Evolutionary conservation across 495 filamentous ascomycete genomes (phyloP).

Genomic region (Xylaria palmicola): DNA sequence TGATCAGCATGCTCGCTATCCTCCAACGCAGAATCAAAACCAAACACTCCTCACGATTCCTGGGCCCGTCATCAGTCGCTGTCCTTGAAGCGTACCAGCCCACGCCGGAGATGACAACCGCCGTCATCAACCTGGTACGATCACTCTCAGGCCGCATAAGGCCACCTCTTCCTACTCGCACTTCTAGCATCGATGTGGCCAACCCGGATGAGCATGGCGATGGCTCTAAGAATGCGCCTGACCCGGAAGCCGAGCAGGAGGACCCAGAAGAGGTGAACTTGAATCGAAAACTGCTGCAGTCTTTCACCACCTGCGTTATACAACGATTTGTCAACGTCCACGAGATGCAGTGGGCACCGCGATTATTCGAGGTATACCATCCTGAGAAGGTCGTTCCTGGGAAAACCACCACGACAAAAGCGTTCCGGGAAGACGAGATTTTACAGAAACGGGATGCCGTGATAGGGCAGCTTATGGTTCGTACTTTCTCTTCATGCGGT

Average conservation of each 20-base stretch:
- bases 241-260: constrained; percentile 72
- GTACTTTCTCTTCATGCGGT: constrained; percentile 24
- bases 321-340: constrained; percentile 73
- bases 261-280: constrained; percentile 61
- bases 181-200: constrained; percentile 57
- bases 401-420: constrained; percentile 56
- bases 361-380: constrained; percentile 69
- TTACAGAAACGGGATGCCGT: constrained; percentile 65
- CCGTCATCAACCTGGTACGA: constrained; percentile 73
- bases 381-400: constrained; percentile 59
- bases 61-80: constrained; percentile 83
- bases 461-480: constrained; percentile 74
- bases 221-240: constrained; percentile 60
- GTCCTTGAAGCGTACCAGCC: constrained; percentile 67
- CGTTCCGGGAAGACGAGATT: constrained; percentile 61
- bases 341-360: constrained; percentile 69
- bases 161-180: constrained; percentile 71
- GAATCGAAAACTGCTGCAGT: constrained; percentile 71
- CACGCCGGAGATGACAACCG: constrained; percentile 64
- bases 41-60: constrained; percentile 86
- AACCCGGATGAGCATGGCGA: constrained; percentile 48
- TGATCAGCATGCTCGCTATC: constrained; percentile 79
- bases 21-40: constrained; percentile 86
- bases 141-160: constrained; percentile 69
- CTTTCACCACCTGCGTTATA: constrained; percentile 80